Evolutionary conservation across 1,284 basidiomycete genomes (phyloP).

Genomic region (Pseudozyma sp.): DNA sequence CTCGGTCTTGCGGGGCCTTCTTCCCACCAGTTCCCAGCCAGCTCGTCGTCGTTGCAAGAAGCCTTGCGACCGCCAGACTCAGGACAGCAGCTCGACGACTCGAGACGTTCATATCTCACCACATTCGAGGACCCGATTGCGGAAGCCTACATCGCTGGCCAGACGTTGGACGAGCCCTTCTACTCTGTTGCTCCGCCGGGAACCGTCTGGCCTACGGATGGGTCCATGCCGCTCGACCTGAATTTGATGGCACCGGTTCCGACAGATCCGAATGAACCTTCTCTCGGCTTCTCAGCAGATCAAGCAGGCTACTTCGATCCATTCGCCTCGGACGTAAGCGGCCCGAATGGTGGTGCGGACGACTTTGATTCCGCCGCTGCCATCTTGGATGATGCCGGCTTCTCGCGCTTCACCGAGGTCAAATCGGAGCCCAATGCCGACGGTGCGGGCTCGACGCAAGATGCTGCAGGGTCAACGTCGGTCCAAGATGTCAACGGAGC

Average conservation of each 20-base stretch:
- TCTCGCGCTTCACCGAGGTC: slow-evolving; percentile 33
- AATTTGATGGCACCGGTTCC: slow-evolving; percentile 5
- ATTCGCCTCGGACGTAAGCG: slow-evolving; percentile 6
- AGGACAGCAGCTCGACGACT: background rate
- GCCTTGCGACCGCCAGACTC: slow-evolving; percentile 9
- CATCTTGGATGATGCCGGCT: slow-evolving; percentile 37
- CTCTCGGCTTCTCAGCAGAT: slow-evolving; percentile 13
- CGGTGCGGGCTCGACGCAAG: background rate
- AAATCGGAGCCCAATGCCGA: slow-evolving; percentile 20
- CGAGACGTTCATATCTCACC: slow-evolving; percentile 30
- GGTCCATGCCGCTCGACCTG: slow-evolving; percentile 30
- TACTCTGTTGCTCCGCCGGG: slow-evolving; percentile 38
- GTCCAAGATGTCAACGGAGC: slow-evolving; percentile 4
- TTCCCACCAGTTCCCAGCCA: slow-evolving; percentile 11
- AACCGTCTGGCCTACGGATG: slow-evolving; percentile 14
- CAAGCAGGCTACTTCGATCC: slow-evolving; percentile 22
- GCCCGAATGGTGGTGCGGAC: slow-evolving; percentile 2
- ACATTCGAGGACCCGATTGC: slow-evolving; percentile 48
- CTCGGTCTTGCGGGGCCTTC: slow-evolving; percentile 2
- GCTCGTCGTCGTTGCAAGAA: slow-evolving; percentile 8
- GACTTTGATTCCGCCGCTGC: slow-evolving; percentile 35
- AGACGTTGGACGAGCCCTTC: slow-evolving; percentile 42
- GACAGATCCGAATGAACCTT: slow-evolving; percentile 17
- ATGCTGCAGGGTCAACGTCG: background rate
- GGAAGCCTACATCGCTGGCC: slow-evolving; percentile 44